Percentiles rank a stretch among this genome's conserved stretches.
Evolutionary conservation across 2,329 filamentous ascomycete genomes (phyloP).

Genomic region (Ophiostoma fasciatum): DNA sequence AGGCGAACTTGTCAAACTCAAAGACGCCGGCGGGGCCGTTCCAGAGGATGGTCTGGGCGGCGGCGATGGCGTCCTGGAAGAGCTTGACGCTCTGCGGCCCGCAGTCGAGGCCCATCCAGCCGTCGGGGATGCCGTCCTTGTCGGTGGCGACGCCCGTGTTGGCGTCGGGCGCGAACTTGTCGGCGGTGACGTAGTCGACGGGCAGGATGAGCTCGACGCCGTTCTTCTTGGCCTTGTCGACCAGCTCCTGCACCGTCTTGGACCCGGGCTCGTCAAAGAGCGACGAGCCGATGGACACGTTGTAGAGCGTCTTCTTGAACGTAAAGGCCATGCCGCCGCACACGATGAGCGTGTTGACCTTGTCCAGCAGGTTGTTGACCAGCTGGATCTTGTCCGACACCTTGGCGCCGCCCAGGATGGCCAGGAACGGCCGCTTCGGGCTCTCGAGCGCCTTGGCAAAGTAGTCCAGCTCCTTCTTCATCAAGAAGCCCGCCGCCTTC

Average conservation of each 20-base stretch:
- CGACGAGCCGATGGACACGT: slow-evolving; percentile 75
- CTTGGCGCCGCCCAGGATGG: slow-evolving; percentile 96
- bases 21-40: slow-evolving; percentile 97
- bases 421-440: slow-evolving; percentile 90
- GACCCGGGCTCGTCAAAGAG: slow-evolving; percentile 88
- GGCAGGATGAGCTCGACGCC: slow-evolving; percentile 90
- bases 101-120: slow-evolving; percentile 96
- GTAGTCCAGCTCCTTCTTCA: slow-evolving; percentile 99
- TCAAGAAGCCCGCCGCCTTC: slow-evolving; percentile 94
- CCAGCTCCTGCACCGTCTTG: slow-evolving; percentile 76
- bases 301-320: slow-evolving; percentile 97
- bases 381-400: slow-evolving; percentile 99
- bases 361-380: slow-evolving; percentile 96
- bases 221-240: slow-evolving; percentile 95
- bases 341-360: slow-evolving; percentile 93
- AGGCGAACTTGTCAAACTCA: slow-evolving; percentile 89
- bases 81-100: slow-evolving; percentile 78
- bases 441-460: slow-evolving; percentile 92
- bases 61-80: slow-evolving; percentile 73
- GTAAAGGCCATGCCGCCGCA: slow-evolving; percentile 98
- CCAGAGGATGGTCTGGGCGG: slow-evolving; percentile 95
- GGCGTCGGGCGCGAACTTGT: slow-evolving; percentile 85
- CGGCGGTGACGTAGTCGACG: slow-evolving; percentile 87
- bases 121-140: slow-evolving; percentile 79
- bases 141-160: slow-evolving; percentile 71